Conservation (phyloP, 75 land plant genomes). For the Selaginella moellendorffii region DNA sequence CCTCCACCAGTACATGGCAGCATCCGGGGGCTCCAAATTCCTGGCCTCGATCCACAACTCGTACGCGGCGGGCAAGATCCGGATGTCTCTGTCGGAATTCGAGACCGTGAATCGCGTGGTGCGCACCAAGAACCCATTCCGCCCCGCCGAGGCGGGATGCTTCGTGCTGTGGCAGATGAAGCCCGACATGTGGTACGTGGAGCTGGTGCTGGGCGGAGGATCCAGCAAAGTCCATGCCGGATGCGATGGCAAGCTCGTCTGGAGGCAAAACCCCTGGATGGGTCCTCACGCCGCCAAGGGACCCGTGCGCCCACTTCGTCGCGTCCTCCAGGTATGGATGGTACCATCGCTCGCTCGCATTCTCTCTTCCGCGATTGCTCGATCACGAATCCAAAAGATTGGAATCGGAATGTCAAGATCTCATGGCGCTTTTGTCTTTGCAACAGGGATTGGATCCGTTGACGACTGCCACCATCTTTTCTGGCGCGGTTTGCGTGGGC, state of each 20-base stretch:
- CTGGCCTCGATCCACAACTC: conserved; percentile 40
- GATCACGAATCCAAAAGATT: too few species aligned
- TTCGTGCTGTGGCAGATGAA: conserved; percentile 70
- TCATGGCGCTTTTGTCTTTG: too few species aligned
- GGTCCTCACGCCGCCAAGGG: conserved; percentile 46
- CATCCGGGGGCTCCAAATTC: conserved; percentile 50
- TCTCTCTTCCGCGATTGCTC: too few species aligned
- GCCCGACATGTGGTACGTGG: conserved; percentile 64
- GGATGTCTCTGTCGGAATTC: conserved; percentile 37
- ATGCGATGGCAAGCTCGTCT: conserved; percentile 55
- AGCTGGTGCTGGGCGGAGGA: conserved; percentile 41
- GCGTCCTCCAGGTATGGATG: conserved; percentile 64
- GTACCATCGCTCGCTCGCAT: too few species aligned
- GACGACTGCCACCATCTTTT: background rate
- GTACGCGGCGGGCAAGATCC: conserved; percentile 51
- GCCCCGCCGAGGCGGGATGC: conserved; percentile 42
- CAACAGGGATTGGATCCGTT: conserved; percentile 1
- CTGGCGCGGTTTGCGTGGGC: background rate
- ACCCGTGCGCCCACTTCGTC: conserved; percentile 57
- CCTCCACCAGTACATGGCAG: conserved; percentile 73
- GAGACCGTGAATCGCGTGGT: conserved; percentile 24
- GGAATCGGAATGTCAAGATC: too few species aligned
- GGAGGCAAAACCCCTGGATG: conserved; percentile 58
- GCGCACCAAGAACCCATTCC: conserved; percentile 24
- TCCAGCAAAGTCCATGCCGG: conserved; percentile 51